A percentile compares a stretch with the other conserved stretches of the same genome.
Evolutionary conservation across 495 filamentous ascomycete species (phyloP).

Genomic region (Neurospora sp.): DNA sequence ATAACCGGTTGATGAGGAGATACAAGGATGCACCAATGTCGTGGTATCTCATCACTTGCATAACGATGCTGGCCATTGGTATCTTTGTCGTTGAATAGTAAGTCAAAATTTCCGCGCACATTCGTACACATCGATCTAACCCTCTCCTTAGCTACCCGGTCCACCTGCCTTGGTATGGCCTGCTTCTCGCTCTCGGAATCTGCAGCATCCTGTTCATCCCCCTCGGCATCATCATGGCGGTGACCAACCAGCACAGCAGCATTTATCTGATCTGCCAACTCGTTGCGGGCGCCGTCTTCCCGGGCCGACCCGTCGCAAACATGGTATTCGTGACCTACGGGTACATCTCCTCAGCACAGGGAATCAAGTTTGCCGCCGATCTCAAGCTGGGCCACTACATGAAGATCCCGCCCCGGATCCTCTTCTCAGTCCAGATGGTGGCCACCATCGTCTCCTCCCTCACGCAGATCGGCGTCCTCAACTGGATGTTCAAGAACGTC

Average conservation of each 20-base stretch:
- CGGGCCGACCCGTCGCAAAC: conserved; percentile 73
- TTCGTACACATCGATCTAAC: conserved; percentile 8
- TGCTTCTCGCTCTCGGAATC: conserved; percentile 64
- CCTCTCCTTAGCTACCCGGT: conserved; percentile 50
- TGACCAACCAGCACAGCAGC: conserved; percentile 72
- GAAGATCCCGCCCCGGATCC: conserved; percentile 76
- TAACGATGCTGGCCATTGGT: conserved; percentile 59
- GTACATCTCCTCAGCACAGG: conserved; percentile 72
- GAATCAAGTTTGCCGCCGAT: conserved; percentile 77
- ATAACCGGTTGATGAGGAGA: conserved; percentile 64
- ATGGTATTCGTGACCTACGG: conserved; percentile 87
- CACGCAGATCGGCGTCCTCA: conserved; percentile 72
- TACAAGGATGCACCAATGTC: conserved; percentile 65
- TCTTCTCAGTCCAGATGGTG: conserved; percentile 73
- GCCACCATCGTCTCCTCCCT: conserved; percentile 69
- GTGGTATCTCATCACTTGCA: conserved; percentile 65
- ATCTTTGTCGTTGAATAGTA: conserved; percentile 79
- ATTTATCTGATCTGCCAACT: conserved; percentile 78
- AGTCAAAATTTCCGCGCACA: conserved; percentile 8
- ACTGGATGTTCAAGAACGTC: conserved; percentile 81
- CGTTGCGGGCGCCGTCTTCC: conserved; percentile 67
- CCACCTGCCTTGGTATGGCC: conserved; percentile 66
- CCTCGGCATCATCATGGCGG: conserved; percentile 77
- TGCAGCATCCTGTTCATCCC: conserved; percentile 66
- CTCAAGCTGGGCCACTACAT: conserved; percentile 87